Conservation (phyloP, 371 early-diverging fungal species). For the Mortierella sp. region DNA sequence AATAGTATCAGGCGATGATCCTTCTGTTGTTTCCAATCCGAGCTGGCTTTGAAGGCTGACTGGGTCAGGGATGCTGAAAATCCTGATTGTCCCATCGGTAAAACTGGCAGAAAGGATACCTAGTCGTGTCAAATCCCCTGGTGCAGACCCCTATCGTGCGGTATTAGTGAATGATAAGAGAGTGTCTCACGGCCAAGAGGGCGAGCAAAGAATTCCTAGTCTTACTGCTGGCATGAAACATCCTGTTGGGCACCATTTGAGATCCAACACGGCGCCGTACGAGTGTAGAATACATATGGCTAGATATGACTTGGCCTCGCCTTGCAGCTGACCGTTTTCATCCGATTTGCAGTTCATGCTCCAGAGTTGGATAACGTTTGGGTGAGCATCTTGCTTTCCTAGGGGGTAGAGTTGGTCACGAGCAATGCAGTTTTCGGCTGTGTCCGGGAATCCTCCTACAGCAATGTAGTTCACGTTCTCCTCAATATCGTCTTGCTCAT, state of each 20-base stretch:
- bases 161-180: neutral
- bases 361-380: slow-evolving; percentile 53
- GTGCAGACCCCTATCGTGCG: slow-evolving; percentile 8
- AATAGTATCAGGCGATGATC: slow-evolving; percentile 15
- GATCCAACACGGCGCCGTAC: slow-evolving; percentile 46
- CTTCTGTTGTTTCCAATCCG: neutral
- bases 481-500: neutral
- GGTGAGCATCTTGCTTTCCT: slow-evolving; percentile 50
- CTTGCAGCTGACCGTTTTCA: slow-evolving; percentile 24
- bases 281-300: slow-evolving; percentile 38
- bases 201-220: neutral
- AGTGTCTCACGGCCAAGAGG: neutral
- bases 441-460: slow-evolving; percentile 49
- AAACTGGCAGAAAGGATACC: slow-evolving; percentile 44
- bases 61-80: slow-evolving; percentile 43
- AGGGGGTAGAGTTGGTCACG: slow-evolving; percentile 48
- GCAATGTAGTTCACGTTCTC: slow-evolving; percentile 35
- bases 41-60: slow-evolving; percentile 13
- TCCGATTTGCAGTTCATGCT: slow-evolving; percentile 33
- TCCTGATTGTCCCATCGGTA: slow-evolving; percentile 46
- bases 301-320: slow-evolving; percentile 15
- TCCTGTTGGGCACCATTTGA: slow-evolving; percentile 56
- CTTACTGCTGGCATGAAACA: slow-evolving; percentile 33
- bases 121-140: slow-evolving; percentile 17
- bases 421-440: slow-evolving; percentile 38